Evolutionary conservation across 257 asterid genomes (phyloP), one percentile per base, ranked within the genome.

Genomic region (Plantago major): DNA sequence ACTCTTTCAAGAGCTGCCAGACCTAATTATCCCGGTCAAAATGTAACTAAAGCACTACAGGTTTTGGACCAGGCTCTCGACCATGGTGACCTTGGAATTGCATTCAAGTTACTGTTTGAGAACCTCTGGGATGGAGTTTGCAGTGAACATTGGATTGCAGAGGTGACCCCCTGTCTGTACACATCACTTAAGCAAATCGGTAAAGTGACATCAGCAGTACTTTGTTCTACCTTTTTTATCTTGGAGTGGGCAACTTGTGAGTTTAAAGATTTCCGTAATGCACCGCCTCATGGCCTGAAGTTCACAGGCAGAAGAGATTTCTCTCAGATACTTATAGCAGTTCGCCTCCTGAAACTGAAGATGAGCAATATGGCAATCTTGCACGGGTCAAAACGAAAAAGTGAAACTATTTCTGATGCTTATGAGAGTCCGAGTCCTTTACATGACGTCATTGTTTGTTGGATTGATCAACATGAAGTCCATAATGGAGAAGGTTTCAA

Each of bases 161-260:
- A 87, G 73, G 94, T 83, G 58, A 85, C 90, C 67, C 77, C 89
- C 51, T 77, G 90, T 74, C 77, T 94, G 64, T 87, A 81, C 60
- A 70, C 86, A 45, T 83, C 99, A 6, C 92, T 89, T 18, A 84
- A 85, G 82, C 82, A 82, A 73, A 82, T 82, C 53, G 83, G 93
- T 49, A 65, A 46, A 56, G 95, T 81, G 68, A 72, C 82, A 17
- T 76, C 85, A 46, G 73, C 94, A 45, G 74, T 84, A 65, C 71
- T 90, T 61, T 94, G 90, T 71, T 85, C 97, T 51, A 71, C 88
- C 22, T 90, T 90, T 73, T 88, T 84, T 78, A 79, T 94, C 55
- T 94, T 95, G 71, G 99, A 90, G 76, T 94, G 99, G 99, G 97
- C 97, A 56, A 83, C 97, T 47, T 90, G 95, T 76, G 96, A 90